Evolutionary conservation across 352 stramenopile genomes (phyloP).

Genomic region (Globisporangium parvum): DNA sequence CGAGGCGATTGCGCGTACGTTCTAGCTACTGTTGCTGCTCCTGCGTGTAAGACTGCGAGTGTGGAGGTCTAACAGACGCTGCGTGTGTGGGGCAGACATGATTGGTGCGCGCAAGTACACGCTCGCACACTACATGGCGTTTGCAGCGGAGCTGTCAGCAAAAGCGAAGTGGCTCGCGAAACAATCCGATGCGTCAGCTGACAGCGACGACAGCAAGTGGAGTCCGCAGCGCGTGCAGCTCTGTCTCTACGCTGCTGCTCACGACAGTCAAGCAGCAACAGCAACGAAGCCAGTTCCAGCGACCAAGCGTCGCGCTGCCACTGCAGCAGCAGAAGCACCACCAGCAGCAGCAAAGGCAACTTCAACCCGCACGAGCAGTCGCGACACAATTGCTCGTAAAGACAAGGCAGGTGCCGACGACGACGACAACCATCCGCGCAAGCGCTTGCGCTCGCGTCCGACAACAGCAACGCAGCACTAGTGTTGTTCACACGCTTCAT

Average conservation of each 20-base stretch:
- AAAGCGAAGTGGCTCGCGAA: conserved; percentile 58
- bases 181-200: conserved; percentile 13
- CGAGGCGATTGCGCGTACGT: conserved; percentile 53
- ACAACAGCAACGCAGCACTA: no score
- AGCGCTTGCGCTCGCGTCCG: no score
- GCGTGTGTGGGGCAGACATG: conserved; percentile 19
- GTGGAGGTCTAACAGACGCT: neutral
- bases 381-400: neutral
- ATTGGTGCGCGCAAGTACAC: conserved; percentile 81
- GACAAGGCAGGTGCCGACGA: neutral
- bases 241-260: conserved; percentile 50
- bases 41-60: no score
- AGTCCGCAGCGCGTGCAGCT: conserved; percentile 65
- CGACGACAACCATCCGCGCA: no score
- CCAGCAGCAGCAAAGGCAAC: conserved; percentile 5
- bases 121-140: conserved; percentile 61
- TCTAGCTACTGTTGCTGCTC: neutral
- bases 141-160: conserved; percentile 37
- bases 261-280: conserved; percentile 6
- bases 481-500: no score
- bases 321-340: neutral
- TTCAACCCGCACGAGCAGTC: neutral
- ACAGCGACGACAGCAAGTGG: conserved; percentile 26
- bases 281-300: neutral
- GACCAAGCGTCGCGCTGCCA: neutral